These are phyloP conservation scores for Clonostachys solani DNA, from an alignment of 2,329 filamentous ascomycete species.

Conservation along the genomic window DNA sequence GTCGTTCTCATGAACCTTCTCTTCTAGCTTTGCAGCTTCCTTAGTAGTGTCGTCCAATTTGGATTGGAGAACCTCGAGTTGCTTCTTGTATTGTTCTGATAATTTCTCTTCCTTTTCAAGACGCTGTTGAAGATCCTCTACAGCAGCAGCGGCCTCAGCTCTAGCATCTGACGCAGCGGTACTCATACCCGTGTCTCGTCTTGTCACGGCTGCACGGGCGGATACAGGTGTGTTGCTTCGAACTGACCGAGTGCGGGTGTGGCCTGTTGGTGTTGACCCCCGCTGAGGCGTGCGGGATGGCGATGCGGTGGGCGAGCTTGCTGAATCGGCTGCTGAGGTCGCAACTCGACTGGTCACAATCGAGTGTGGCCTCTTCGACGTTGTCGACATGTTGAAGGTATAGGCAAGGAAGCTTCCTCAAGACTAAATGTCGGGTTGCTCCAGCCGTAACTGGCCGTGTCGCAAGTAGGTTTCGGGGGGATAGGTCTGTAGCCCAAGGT, in stretches of 20 bases:
- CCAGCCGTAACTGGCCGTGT: neutral
- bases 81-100: constrained; percentile 78
- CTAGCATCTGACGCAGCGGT: constrained; percentile 67
- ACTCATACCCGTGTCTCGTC: constrained; percentile 43
- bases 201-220: constrained; percentile 65
- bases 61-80: constrained; percentile 78
- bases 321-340: constrained; percentile 25
- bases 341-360: constrained; percentile 40
- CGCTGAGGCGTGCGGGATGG: constrained; percentile 28
- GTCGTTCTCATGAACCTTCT: constrained; percentile 80
- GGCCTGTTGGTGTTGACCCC: constrained; percentile 32
- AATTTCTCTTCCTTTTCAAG: constrained; percentile 74
- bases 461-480: too few species aligned
- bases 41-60: constrained; percentile 79
- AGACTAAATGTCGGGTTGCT: neutral
- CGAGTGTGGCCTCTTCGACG: constrained; percentile 49
- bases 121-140: constrained; percentile 82
- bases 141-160: constrained; percentile 71
- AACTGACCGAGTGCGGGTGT: constrained; percentile 59
- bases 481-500: too few species aligned
- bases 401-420: neutral
- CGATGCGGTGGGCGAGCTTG: constrained; percentile 24
- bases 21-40: constrained; percentile 84
- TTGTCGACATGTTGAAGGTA: constrained; percentile 38
- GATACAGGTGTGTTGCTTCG: constrained; percentile 65